phyloP scores from a whole-genome alignment of 176 grass and related monocot species.

The Thalia dealbata region DNA sequence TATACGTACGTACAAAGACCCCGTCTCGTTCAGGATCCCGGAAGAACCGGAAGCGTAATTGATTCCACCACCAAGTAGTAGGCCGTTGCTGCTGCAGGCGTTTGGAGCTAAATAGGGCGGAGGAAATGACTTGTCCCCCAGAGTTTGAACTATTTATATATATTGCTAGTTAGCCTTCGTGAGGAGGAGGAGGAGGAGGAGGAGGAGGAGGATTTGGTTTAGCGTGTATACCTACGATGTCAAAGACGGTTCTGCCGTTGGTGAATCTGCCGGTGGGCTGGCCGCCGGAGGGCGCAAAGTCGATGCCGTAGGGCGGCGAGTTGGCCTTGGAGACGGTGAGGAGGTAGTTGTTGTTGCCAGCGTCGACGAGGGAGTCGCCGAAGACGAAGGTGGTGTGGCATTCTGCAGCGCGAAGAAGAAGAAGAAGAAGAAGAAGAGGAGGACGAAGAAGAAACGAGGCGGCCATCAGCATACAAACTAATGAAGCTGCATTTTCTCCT shows the following conservation, averaged over 20 bases:
- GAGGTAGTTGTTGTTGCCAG: conserved; percentile 80
- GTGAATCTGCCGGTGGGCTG: conserved; percentile 83
- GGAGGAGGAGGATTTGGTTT: too few relatives aligned
- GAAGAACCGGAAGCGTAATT: conserved; percentile 91
- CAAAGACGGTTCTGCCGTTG: conserved; percentile 73
- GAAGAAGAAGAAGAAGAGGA: conserved; percentile 28
- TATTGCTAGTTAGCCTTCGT: too few relatives aligned
- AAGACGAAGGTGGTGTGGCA: conserved; percentile 54
- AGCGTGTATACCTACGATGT: conserved; percentile 85
- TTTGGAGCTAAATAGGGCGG: conserved; percentile 63
- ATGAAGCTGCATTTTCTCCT: background rate
- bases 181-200: too few relatives aligned
- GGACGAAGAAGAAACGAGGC: background rate
- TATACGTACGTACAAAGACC: conserved; percentile 66
- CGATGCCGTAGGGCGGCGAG: conserved; percentile 66
- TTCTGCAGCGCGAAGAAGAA: conserved; percentile 23
- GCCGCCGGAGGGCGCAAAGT: conserved; percentile 58
- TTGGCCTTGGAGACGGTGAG: conserved; percentile 78
- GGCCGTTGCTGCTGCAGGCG: conserved; percentile 20
- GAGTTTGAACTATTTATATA: conserved; percentile 56
- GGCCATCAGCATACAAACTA: background rate
- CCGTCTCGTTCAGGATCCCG: conserved; percentile 81
- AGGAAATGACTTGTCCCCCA: conserved; percentile 51
- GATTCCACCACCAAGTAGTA: conserved; percentile 28
- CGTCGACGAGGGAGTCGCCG: conserved; percentile 88